These are phyloP conservation scores for Lotus japonicus DNA, from an alignment of 306 rosid genomes.

Conservation along the genomic window DNA sequence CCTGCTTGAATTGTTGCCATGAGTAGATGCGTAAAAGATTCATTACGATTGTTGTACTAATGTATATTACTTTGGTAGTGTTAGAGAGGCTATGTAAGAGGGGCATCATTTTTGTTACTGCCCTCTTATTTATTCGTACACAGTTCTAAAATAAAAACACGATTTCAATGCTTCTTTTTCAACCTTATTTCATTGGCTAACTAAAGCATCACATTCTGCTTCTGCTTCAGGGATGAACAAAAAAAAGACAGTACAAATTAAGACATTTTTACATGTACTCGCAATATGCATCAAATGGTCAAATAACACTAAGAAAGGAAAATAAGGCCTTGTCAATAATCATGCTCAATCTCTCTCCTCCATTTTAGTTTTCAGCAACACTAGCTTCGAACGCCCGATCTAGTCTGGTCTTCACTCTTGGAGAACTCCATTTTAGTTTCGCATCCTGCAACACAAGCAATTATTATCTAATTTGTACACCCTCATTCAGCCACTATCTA, in stretches of 20 bases:
- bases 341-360: neutral
- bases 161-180: neutral
- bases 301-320: neutral
- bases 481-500: neutral
- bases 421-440: slow-evolving; percentile 20
- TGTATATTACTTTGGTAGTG: neutral
- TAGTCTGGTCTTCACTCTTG: slow-evolving; percentile 34
- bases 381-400: slow-evolving; percentile 31
- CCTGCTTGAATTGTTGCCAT: neutral
- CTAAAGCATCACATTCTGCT: neutral
- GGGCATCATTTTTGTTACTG: neutral
- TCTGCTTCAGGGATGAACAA: neutral
- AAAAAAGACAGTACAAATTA: neutral
- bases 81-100: neutral
- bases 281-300: neutral
- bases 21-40: neutral
- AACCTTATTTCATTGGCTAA: neutral
- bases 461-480: neutral
- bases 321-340: neutral
- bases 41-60: neutral
- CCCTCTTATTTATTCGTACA: neutral
- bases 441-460: slow-evolving; percentile 33
- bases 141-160: neutral
- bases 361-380: neutral
- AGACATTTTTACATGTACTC: neutral